Evolutionary conservation across 768 basidiomycete genomes (phyloP), one percentile per base, ranked within the genome.

Genomic region (Leccinum obscurum): DNA sequence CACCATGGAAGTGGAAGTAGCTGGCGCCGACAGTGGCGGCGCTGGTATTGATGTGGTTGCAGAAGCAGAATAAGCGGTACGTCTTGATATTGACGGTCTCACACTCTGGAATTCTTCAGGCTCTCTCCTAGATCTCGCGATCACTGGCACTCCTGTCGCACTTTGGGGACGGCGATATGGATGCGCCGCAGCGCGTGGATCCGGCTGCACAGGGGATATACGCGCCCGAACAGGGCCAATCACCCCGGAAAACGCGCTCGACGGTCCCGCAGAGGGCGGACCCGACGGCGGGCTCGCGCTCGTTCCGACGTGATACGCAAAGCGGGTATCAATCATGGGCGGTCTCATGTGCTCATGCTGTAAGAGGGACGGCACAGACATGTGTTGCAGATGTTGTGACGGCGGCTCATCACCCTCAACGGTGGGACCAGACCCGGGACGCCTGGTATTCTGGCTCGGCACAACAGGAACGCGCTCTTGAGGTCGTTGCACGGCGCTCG

Each of bases 291-390:
- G 70, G 46, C 72, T 74, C 26, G 63, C 64, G 57, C 73, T 73
- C 17, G 68, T 58, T 60, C 68, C 65, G 39, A 64, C 61, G 56
- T 66, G 68, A 62, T 71, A 72, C 51, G 32, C 68, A 56, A 64
- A 63, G 55, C n/a, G 60, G 62, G 72, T 73, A 62, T 74, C 74
- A 63, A 75, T 70, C 72, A 64, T 71, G 67, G 57, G 75, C 66
- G 60, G 72, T 70, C 73, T 74, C 72, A 75, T 66, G 64, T 72
- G 67, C 65, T 71, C 63, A 62, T 63, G 68, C 59, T 57, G 66
- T 17, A 61, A 55, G 55, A 61, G 46, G 34, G 59, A 60, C 10
- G 70, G 52, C 55, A 64, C 55, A 3, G 73, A 58, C 49, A 66
- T 17, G 52, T 70, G 72, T 51, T 68, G 74, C 60, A 73, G 20